Conservation (phyloP, 441 rosid species). For the Geranium incanum region DNA sequence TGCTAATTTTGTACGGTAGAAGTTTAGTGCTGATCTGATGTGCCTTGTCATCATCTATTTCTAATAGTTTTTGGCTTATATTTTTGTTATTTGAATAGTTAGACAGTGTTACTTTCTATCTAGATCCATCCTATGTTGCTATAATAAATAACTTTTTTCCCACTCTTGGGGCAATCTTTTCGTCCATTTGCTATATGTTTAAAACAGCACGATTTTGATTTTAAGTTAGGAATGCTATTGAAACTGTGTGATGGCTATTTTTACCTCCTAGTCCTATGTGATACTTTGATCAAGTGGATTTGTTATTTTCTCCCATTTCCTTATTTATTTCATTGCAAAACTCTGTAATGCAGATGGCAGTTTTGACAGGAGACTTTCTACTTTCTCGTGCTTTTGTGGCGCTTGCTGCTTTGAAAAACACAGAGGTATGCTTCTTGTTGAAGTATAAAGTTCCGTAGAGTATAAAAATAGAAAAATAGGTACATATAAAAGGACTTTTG, state of each 20-base stretch:
- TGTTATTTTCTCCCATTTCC: conserved; percentile 6
- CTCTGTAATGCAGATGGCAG: conserved; percentile 54
- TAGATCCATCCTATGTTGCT: too few species aligned
- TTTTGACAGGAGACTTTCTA: conserved; percentile 87
- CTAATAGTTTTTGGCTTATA: too few species aligned
- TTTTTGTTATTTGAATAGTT: too few species aligned
- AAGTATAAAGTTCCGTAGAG: too few species aligned
- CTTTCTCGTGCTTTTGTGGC: conserved; percentile 87
- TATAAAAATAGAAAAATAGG: too few species aligned
- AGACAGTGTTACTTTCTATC: too few species aligned
- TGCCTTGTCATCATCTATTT: too few species aligned
- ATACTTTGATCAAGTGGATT: neutral
- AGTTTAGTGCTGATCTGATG: too few species aligned
- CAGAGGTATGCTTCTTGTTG: conserved; percentile 45
- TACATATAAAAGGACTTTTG: too few species aligned
- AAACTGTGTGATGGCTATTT: neutral
- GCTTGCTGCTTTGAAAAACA: conserved; percentile 78
- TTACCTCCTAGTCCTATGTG: neutral
- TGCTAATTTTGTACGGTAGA: too few species aligned
- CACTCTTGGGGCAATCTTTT: too few species aligned
- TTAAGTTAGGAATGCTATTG: neutral
- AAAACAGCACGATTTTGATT: neutral
- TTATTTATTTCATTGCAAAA: neutral
- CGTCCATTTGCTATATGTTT: neutral
- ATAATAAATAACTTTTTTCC: too few species aligned